Evolutionary conservation across 805 yeast genomes (phyloP).

Genomic region (Metschnikowia sp.): DNA sequence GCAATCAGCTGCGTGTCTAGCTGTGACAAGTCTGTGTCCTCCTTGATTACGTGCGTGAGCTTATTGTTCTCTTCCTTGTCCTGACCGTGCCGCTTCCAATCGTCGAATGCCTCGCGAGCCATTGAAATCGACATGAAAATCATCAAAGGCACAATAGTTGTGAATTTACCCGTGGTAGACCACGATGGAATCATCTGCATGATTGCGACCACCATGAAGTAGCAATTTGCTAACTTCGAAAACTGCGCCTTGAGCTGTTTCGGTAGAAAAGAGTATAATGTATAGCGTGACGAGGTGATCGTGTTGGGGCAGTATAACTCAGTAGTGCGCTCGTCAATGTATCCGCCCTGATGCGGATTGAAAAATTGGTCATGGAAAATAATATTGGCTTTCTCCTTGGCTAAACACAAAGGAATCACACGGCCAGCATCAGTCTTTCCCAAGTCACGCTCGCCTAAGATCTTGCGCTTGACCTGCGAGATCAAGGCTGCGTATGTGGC

Average conservation of each 20-base stretch:
- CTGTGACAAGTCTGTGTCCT: constrained; percentile 25
- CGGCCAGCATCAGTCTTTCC: constrained; percentile 56
- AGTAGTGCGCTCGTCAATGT: constrained; percentile 68
- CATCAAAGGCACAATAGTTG: constrained; percentile 86
- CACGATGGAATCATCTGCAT: constrained; percentile 95
- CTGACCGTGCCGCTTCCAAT: constrained; percentile 78
- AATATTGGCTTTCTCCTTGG: constrained; percentile 32
- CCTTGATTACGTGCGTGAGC: constrained; percentile 28
- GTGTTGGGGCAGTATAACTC: constrained; percentile 61
- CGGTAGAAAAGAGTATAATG: constrained; percentile 77
- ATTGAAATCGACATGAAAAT: constrained; percentile 87
- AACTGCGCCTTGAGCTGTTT: constrained; percentile 88
- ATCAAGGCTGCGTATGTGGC: constrained; percentile 23
- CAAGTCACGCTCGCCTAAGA: constrained; percentile 7
- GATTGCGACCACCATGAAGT: constrained; percentile 85
- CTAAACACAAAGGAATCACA: constrained; percentile 60
- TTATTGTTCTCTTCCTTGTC: constrained; percentile 79
- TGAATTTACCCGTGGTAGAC: constrained; percentile 95
- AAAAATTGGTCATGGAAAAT: constrained; percentile 29
- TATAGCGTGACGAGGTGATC: constrained; percentile 85
- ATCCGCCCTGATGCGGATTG: constrained; percentile 21
- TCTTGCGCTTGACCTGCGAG: constrained; percentile 22
- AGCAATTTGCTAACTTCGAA: constrained; percentile 87
- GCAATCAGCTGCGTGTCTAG: constrained; percentile 37
- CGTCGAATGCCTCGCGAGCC: constrained; percentile 91